Conservation (phyloP, 331 rosid genomes). For the Stylosanthes scabra region DNA sequence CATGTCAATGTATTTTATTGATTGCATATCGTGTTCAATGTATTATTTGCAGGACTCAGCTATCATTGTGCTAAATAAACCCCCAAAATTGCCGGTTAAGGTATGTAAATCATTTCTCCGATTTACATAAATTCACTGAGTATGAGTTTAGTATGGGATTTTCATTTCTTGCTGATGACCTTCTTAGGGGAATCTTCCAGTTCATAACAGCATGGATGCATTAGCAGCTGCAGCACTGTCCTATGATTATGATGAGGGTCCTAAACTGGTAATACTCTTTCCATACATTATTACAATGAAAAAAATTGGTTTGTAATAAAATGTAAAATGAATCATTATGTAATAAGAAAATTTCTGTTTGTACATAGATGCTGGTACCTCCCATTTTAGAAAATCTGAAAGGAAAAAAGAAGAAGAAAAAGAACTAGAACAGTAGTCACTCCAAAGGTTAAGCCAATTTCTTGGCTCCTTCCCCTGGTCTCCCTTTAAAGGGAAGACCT, state of each 20-base stretch:
- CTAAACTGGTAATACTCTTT: conserved; percentile 71
- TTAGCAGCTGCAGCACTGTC: conserved; percentile 93
- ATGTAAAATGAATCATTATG: conserved; percentile 25
- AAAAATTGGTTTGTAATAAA: conserved; percentile 12
- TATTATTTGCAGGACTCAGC: conserved; percentile 74
- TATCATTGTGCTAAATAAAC: conserved; percentile 84
- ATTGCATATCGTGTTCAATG: conserved; percentile 16
- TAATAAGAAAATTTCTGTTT: conserved; percentile 5
- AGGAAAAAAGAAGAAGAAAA: conserved; percentile 18
- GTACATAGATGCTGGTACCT: not conserved
- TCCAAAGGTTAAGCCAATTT: conserved; percentile 20
- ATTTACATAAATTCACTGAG: conserved; percentile 24
- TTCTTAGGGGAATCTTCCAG: conserved; percentile 87
- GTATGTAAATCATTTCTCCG: conserved; percentile 49
- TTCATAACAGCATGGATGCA: conserved; percentile 97
- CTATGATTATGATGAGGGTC: conserved; percentile 85
- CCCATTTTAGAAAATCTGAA: conserved; percentile 17
- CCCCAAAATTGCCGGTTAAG: conserved; percentile 94
- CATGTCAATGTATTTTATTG: conserved; percentile 21
- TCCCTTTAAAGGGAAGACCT: conserved; percentile 1
- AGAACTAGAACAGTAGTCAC: conserved; percentile 7
- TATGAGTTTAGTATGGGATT: conserved; percentile 25
- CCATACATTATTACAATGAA: conserved; percentile 16
- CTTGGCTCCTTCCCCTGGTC: conserved; percentile 26
- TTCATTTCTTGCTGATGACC: conserved; percentile 41